Conservation (phyloP, 345 rosid species). For the Eucalyptus sp. region DNA sequence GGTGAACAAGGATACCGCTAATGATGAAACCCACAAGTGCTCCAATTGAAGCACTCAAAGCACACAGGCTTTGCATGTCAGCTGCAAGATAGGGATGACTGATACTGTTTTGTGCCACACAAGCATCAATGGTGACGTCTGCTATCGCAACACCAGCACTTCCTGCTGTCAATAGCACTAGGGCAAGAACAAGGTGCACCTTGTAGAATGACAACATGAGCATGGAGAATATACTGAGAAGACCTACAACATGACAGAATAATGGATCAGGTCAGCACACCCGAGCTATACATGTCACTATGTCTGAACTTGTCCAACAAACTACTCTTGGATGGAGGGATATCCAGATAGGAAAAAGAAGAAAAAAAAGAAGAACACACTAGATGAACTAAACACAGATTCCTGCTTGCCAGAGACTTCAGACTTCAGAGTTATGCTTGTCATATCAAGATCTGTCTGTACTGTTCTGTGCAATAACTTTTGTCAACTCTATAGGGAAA, state of each 20-base stretch:
- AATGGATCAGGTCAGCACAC: not conserved
- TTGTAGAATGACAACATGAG: slow-evolving; percentile 51
- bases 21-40: slow-evolving; percentile 63
- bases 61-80: slow-evolving; percentile 93
- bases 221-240: slow-evolving; percentile 61
- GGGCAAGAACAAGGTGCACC: slow-evolving; percentile 59
- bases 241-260: slow-evolving; percentile 21
- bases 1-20: slow-evolving; percentile 84
- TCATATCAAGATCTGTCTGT: not conserved
- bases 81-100: slow-evolving; percentile 64
- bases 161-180: slow-evolving; percentile 53
- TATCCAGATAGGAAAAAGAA: not conserved
- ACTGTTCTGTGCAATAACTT: not conserved
- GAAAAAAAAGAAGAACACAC: not conserved
- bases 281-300: not conserved
- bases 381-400: not conserved
- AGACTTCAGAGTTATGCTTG: not conserved
- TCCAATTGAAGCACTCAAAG: slow-evolving; percentile 65
- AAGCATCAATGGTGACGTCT: slow-evolving; percentile 94
- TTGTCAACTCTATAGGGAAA: not conserved
- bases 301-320: not conserved
- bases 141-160: slow-evolving; percentile 83
- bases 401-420: not conserved
- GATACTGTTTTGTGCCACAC: slow-evolving; percentile 82
- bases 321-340: not conserved